These are phyloP conservation scores for Linnemannia hyalina DNA, from an alignment of 192 early-diverging fungal species.

Conservation along the genomic window DNA sequence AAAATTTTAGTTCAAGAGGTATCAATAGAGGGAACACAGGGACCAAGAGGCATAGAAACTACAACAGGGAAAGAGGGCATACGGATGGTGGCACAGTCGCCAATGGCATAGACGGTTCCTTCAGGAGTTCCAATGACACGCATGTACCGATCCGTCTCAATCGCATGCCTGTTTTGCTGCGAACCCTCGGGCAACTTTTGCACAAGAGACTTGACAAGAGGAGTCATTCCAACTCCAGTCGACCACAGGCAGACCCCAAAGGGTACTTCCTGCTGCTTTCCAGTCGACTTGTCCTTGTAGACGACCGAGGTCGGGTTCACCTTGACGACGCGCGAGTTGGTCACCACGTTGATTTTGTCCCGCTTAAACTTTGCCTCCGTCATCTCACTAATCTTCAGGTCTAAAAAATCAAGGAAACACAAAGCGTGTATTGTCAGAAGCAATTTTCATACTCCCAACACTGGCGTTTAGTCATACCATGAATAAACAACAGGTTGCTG, in stretches of 20 bases:
- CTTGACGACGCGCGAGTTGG: conserved; percentile 74
- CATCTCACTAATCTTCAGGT: conserved; percentile 72
- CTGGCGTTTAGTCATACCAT: not conserved
- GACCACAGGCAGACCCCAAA: conserved; percentile 71
- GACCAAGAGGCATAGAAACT: no score
- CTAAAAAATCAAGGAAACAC: not conserved
- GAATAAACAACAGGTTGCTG: not conserved
- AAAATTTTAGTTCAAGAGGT: not conserved
- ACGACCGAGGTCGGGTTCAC: conserved; percentile 68
- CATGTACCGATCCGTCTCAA: conserved; percentile 70
- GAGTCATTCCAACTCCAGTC: conserved; percentile 72
- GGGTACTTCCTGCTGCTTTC: conserved; percentile 45
- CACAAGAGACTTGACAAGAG: conserved; percentile 65
- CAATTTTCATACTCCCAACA: not conserved
- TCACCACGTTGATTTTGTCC: conserved; percentile 74
- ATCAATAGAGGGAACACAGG: not conserved
- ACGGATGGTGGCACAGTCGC: conserved; percentile 80
- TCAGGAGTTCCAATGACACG: conserved; percentile 67
- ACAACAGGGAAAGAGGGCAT: not conserved
- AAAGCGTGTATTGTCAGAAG: not conserved
- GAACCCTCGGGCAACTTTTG: conserved; percentile 53
- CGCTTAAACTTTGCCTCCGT: conserved; percentile 75
- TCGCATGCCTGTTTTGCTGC: conserved; percentile 72
- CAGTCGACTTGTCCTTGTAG: conserved; percentile 64
- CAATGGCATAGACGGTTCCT: conserved; percentile 74